phyloP scores from a whole-genome alignment of 768 basidiomycete species.

The Mycena rosella region DNA sequence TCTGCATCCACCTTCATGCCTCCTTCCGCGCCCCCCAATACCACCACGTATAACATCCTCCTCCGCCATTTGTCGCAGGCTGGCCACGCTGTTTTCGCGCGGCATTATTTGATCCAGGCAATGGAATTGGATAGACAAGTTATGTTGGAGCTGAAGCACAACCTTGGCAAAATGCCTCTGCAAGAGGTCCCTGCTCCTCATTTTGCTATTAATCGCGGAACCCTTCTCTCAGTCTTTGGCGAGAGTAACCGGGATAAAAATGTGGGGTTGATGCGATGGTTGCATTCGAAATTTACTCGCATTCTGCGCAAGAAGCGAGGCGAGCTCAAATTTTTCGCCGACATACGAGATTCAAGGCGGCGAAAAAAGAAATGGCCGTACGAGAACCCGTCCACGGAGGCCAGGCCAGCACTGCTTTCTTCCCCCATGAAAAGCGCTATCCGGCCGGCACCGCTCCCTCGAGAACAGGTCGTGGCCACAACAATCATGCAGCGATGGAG shows the following conservation, averaged over 20 bases:
- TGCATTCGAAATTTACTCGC: slow-evolving; percentile 59
- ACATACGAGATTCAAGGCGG: slow-evolving; percentile 44
- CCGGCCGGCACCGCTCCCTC: slow-evolving; percentile 1
- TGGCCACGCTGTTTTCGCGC: slow-evolving; percentile 65
- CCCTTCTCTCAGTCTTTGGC: slow-evolving; percentile 70
- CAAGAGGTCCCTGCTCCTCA: slow-evolving; percentile 60
- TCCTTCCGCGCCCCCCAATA: slow-evolving; percentile 68
- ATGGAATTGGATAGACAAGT: slow-evolving; percentile 58
- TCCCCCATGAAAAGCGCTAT: neutral
- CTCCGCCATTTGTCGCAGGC: slow-evolving; percentile 67
- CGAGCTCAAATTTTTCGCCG: slow-evolving; percentile 58
- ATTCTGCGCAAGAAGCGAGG: slow-evolving; percentile 63
- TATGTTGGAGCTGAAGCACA: slow-evolving; percentile 47
- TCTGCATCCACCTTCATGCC: slow-evolving; percentile 49
- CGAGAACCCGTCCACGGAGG: slow-evolving; percentile 38
- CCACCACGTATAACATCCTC: slow-evolving; percentile 73
- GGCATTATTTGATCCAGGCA: slow-evolving; percentile 75
- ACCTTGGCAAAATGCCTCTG: slow-evolving; percentile 47
- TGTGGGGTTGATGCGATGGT: slow-evolving; percentile 71
- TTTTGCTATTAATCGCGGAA: slow-evolving; percentile 66
- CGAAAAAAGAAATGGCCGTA: slow-evolving; percentile 38
- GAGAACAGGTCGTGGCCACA: slow-evolving; percentile 10
- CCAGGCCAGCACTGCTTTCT: slow-evolving; percentile 25
- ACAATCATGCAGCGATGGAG: slow-evolving; percentile 26
- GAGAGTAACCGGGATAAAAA: slow-evolving; percentile 71